Evolutionary conservation across 1,139 yeast genomes (phyloP).

Genomic region (Taphrina confusa): DNA sequence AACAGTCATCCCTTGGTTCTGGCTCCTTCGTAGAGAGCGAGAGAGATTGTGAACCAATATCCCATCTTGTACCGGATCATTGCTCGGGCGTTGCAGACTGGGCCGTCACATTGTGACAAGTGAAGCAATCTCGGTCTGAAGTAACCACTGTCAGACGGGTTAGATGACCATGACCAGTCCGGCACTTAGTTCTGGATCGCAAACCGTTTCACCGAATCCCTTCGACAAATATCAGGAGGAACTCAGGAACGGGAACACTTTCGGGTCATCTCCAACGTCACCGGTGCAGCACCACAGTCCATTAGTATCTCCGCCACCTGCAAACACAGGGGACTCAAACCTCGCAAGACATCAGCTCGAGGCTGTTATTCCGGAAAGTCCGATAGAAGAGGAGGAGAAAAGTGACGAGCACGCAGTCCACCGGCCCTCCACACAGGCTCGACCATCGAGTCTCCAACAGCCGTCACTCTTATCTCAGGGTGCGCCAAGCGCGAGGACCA

Average conservation of each 20-base stretch:
- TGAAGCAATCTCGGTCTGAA: no score
- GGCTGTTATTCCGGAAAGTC: conserved; percentile 16
- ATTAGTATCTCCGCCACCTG: conserved; percentile 3
- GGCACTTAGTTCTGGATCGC: conserved; percentile 8
- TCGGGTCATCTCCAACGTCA: neutral
- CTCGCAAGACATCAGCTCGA: conserved; percentile 10
- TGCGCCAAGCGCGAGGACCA: neutral
- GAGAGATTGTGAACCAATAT: no score
- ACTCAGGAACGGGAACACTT: neutral
- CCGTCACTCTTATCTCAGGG: conserved; percentile 20
- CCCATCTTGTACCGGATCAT: no score
- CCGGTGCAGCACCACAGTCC: neutral
- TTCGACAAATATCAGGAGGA: conserved; percentile 12
- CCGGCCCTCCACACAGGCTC: neutral
- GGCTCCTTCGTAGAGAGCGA: no score
- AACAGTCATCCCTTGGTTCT: no score
- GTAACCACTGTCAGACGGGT: no score
- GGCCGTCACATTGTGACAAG: no score
- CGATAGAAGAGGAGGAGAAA: conserved; percentile 11
- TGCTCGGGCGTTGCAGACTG: no score
- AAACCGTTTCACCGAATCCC: conserved; percentile 1
- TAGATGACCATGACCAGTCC: conserved; percentile 19
- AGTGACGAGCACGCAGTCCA: neutral
- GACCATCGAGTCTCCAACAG: neutral
- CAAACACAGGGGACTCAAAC: neutral